Percentiles rank a stretch among this genome's conserved stretches.
Evolutionary conservation across 345 rosid species (phyloP).

Genomic region (Brassica incana): DNA sequence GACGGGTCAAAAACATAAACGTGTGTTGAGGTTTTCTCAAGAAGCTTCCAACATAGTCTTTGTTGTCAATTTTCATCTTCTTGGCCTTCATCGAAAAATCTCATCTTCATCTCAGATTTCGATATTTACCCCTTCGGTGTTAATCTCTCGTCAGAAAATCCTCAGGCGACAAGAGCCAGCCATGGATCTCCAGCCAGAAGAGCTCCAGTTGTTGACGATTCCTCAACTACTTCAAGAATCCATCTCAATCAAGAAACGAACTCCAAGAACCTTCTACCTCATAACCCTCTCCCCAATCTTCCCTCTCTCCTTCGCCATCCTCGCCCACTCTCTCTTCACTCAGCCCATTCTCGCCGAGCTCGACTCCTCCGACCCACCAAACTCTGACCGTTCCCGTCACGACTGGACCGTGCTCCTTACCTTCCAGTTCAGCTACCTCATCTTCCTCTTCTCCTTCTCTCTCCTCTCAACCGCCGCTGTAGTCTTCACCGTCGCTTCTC

Average conservation of each 20-base stretch:
- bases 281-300: no score
- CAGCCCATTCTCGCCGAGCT: no score
- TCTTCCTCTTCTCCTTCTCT: no score
- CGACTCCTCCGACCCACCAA: no score
- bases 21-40: constrained; percentile 18
- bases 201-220: constrained; percentile 65
- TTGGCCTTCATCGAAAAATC: not conserved
- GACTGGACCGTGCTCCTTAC: no score
- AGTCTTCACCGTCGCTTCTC: no score
- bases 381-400: no score
- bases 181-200: constrained; percentile 78
- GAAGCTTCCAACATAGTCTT: constrained; percentile 28
- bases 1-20: constrained; percentile 18
- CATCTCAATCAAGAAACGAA: constrained; percentile 60
- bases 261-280: no score
- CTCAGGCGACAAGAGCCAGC: not conserved
- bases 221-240: constrained; percentile 54
- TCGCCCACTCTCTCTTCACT: no score
- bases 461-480: no score
- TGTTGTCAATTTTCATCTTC: not conserved
- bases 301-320: no score
- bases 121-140: constrained; percentile 8
- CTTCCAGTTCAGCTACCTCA: no score
- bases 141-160: not conserved
- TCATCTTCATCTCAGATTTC: constrained; percentile 27